Percentiles rank a stretch among this genome's conserved stretches.
These are phyloP conservation scores for Ashbya aceris DNA, from an alignment of 1,139 yeast species.

Conservation along the genomic window DNA sequence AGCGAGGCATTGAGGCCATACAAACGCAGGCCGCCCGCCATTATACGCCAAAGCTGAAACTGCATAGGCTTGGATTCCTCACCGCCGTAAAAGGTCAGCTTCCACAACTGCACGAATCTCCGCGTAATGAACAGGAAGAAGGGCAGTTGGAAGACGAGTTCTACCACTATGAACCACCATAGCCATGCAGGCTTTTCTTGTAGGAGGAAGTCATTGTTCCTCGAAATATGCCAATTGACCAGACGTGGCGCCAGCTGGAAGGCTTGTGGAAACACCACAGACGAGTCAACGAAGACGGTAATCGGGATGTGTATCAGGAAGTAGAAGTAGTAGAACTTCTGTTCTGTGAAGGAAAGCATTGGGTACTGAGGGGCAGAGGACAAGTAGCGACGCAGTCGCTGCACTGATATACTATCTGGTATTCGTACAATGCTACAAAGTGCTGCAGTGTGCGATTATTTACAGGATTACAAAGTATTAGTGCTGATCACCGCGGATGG, in stretches of 20 bases:
- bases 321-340: constrained; percentile 3
- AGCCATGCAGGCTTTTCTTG: constrained; percentile 59
- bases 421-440: too few species aligned
- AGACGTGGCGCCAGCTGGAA: constrained; percentile 45
- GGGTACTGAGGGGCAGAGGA: too few species aligned
- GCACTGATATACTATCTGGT: too few species aligned
- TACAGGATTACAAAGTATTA: too few species aligned
- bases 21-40: constrained; percentile 13
- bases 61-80: constrained; percentile 8
- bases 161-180: constrained; percentile 57
- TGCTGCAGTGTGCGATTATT: too few species aligned
- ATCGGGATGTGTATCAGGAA: constrained; percentile 44
- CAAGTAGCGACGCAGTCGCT: too few species aligned
- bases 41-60: constrained; percentile 2
- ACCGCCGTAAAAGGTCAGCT: neutral
- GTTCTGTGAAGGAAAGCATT: constrained; percentile 1
- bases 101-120: constrained; percentile 9
- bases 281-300: constrained; percentile 65
- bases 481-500: constrained; percentile 32
- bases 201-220: constrained; percentile 65
- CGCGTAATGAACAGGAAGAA: constrained; percentile 36
- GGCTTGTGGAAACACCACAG: constrained; percentile 52
- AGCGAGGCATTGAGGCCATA: constrained; percentile 26
- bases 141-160: constrained; percentile 69
- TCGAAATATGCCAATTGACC: constrained; percentile 47